Percentiles rank a stretch among this genome's conserved stretches.
phyloP scores from a whole-genome alignment of 768 basidiomycete genomes.

The Gloeostereum incarnatum region DNA sequence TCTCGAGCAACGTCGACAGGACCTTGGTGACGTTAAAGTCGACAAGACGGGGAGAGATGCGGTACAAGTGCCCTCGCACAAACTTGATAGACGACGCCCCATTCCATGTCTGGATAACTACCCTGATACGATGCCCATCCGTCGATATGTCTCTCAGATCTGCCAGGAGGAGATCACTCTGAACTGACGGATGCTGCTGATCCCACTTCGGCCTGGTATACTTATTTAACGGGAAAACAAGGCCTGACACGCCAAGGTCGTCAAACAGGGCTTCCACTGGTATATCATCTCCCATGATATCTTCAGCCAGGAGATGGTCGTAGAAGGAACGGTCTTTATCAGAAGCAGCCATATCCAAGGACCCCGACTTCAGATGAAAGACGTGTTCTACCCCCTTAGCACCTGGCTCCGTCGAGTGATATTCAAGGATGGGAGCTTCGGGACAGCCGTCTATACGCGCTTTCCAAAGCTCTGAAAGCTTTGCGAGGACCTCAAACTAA shows the following conservation, averaged over 20 bases:
- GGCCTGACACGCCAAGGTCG: conserved; percentile 35
- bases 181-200: conserved; percentile 26
- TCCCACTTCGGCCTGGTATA: conserved; percentile 28
- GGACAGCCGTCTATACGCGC: conserved; percentile 40
- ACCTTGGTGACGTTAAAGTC: conserved; percentile 44
- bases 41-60: conserved; percentile 39
- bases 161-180: conserved; percentile 26
- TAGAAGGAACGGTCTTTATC: conserved; percentile 33
- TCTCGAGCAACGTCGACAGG: conserved; percentile 33
- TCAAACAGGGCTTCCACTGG: conserved; percentile 41
- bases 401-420: conserved; percentile 17
- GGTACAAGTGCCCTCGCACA: conserved; percentile 24
- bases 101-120: conserved; percentile 30
- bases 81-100: conserved; percentile 15
- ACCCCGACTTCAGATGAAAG: conserved; percentile 33
- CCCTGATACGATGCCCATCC: conserved; percentile 20
- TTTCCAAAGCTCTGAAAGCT: conserved; percentile 36
- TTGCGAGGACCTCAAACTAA: conserved; percentile 40
- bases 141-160: conserved; percentile 30
- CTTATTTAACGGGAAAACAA: conserved; percentile 32
- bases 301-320: conserved; percentile 34
- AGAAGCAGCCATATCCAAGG: conserved; percentile 26
- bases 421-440: conserved; percentile 36
- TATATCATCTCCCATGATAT: conserved; percentile 18
- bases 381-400: conserved; percentile 20